A percentile compares a stretch with the other conserved stretches of the same genome.
These are phyloP conservation scores for Gracilaria vermiculophylla DNA, from an alignment of 23 red algal genomes.

Conservation along the genomic window DNA sequence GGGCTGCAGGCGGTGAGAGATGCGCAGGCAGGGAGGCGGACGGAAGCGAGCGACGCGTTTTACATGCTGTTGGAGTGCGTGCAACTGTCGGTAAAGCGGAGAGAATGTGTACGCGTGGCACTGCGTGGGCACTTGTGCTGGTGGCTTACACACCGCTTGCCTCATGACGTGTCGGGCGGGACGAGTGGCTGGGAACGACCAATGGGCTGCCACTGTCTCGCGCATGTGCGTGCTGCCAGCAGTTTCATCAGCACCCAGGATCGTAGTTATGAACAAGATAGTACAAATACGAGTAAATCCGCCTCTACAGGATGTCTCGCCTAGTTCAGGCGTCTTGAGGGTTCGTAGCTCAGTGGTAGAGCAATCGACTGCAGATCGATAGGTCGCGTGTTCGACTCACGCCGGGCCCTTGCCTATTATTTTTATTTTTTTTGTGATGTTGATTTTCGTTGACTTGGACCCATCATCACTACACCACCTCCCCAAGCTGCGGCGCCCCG, in stretches of 20 bases:
- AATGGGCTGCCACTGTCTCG: constrained; percentile 12
- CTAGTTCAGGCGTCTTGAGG: neutral
- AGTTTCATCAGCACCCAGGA: neutral
- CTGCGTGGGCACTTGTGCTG: neutral
- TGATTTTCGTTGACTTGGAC: too few relatives aligned
- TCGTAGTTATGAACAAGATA: too few relatives aligned
- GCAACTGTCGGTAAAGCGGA: neutral
- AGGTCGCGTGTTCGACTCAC: constrained; percentile 82
- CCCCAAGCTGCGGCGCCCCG: too few relatives aligned
- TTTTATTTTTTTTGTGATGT: neutral
- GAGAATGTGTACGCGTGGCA: neutral
- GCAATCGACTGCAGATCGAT: constrained; percentile 84
- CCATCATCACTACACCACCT: too few relatives aligned
- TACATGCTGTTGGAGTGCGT: neutral
- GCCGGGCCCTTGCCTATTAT: constrained; percentile 40
- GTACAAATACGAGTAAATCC: too few relatives aligned
- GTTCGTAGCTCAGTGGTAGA: constrained; percentile 55
- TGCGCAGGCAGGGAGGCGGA: too few relatives aligned
- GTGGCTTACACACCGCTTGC: neutral
- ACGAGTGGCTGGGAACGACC: neutral
- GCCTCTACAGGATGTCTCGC: too few relatives aligned
- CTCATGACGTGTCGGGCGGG: neutral
- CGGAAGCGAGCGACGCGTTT: too few relatives aligned
- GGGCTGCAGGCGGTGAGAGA: neutral
- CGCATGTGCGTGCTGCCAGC: neutral